Percentiles rank a stretch among this genome's conserved stretches.
phyloP scores from a whole-genome alignment of 768 basidiomycete species.

The Tylopilus rubrobrunneus region DNA sequence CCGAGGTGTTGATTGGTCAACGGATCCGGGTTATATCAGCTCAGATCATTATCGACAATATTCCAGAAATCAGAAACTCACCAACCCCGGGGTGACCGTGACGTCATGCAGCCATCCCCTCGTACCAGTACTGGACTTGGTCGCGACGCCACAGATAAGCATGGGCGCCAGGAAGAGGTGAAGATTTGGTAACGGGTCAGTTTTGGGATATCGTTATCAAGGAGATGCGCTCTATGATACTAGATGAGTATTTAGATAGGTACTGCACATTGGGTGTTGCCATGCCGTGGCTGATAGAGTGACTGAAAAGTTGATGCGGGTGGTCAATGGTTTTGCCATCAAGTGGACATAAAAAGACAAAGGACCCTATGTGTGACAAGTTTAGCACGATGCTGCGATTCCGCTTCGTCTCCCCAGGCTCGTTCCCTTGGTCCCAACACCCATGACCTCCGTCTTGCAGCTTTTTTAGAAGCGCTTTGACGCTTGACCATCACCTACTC shows the following conservation, averaged over 20 bases:
- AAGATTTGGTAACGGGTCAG: conserved; percentile 6
- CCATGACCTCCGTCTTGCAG: neutral
- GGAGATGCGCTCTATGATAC: too few relatives aligned
- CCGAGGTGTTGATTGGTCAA: neutral
- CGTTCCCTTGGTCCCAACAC: neutral
- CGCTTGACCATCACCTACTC: neutral
- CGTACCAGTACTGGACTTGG: neutral
- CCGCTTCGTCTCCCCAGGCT: conserved; percentile 9
- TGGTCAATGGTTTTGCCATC: neutral
- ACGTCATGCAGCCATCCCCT: neutral
- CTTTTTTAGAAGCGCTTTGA: neutral
- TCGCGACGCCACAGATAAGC: conserved; percentile 7
- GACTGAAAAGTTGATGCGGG: neutral
- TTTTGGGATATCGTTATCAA: neutral
- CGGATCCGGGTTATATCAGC: too few relatives aligned
- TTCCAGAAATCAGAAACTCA: neutral
- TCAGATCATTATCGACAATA: neutral
- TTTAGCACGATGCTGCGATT: conserved; percentile 7
- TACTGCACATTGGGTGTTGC: neutral
- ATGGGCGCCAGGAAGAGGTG: neutral
- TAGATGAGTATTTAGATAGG: neutral
- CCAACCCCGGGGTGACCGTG: neutral
- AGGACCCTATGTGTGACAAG: conserved; percentile 21
- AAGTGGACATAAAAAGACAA: conserved; percentile 11
- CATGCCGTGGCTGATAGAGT: neutral